Evolutionary conservation across 352 stramenopile genomes (phyloP), one percentile per base, ranked within the genome.

Genomic region (Phytophthora pseudosyringae): DNA sequence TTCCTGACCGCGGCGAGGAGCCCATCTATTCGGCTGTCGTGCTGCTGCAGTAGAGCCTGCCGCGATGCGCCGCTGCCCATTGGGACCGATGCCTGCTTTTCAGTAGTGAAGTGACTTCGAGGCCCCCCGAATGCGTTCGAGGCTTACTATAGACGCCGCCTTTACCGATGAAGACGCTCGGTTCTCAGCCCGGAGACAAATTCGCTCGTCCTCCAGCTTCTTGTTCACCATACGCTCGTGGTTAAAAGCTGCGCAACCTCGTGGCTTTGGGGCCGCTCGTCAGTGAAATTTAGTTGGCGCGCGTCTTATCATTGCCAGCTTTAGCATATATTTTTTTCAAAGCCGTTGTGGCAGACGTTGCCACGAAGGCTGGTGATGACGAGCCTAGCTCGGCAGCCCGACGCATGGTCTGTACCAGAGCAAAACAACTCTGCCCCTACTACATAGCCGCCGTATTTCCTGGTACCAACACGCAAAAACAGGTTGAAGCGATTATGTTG

Each of bases 41-140:
- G 79, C 39, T 59, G 65, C 35, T 71, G 75, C 32, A 71, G 33
- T 46, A 66, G 12, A 16, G 49, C 48, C 38, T 64, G 47, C 25
- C 67, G 67, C 11, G 75, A 80, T 21, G 75, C 65, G 6, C 74
- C 71, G 26, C 71, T 71, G 28, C 74, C 74, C 74, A 82, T 82
- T 52, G n/a, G 26, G 32, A 8, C 21, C 10, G 29, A 58, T 40
- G 15, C 39, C 5, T 21, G 6, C 1, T 59, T 63, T 64, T 39
- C 38, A 60, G 18, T 11, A 64, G 12, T 72, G 64, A 46, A 11
- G 25, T 3, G 13, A 40, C 13, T 15, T 28, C 33, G 10, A 54
- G 25, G 28, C 10, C 6, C 6, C n/a, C 15, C 49, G 33, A 25
- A 58, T 29, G 39, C 44, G 47, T 40, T 41, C 12, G 16, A 44